Evolutionary conservation across 1,284 basidiomycete species (phyloP).

Genomic region (Sporisorium iseilematis-ciliati): DNA sequence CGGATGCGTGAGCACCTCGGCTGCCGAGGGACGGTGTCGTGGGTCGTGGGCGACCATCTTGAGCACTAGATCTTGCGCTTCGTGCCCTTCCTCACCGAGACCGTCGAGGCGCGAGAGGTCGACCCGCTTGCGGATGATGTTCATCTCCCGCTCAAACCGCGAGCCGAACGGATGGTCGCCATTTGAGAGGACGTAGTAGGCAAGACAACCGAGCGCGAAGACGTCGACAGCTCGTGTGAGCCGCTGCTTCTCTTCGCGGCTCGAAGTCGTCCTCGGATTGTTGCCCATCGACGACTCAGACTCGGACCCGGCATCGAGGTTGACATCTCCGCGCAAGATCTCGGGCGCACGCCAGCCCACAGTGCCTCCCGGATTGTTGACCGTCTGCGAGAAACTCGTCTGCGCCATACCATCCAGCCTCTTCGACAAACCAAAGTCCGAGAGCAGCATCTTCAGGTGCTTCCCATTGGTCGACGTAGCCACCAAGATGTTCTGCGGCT

Average conservation of each 20-base stretch:
- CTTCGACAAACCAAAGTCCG: conserved; percentile 69
- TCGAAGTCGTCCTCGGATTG: conserved; percentile 20
- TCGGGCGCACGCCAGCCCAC: conserved; percentile 69
- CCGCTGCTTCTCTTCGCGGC: conserved; percentile 49
- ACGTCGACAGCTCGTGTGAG: conserved; percentile 67
- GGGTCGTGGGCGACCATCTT: conserved; percentile 62
- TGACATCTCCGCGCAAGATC: conserved; percentile 63
- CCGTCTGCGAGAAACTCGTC: conserved; percentile 66
- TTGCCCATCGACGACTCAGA: conserved; percentile 54
- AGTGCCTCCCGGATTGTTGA: conserved; percentile 67
- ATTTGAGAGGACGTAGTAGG: conserved; percentile 66
- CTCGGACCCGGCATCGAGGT: conserved; percentile 55
- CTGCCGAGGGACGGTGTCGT: conserved; percentile 82
- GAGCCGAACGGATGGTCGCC: conserved; percentile 68
- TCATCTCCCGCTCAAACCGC: conserved; percentile 68
- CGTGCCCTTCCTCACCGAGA: conserved; percentile 64
- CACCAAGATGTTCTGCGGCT: conserved; percentile 97
- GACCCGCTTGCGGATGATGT: conserved; percentile 60
- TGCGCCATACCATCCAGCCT: conserved; percentile 65
- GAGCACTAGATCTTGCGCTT: conserved; percentile 65
- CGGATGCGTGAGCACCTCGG: conserved; percentile 86
- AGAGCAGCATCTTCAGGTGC: conserved; percentile 66
- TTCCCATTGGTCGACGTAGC: conserved; percentile 50
- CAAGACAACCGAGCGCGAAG: conserved; percentile 68
- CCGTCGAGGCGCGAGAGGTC: conserved; percentile 59